Evolutionary conservation across 108 stramenopile species (phyloP), one percentile per base, ranked within the genome.

Genomic region (Cyclotella cryptica): DNA sequence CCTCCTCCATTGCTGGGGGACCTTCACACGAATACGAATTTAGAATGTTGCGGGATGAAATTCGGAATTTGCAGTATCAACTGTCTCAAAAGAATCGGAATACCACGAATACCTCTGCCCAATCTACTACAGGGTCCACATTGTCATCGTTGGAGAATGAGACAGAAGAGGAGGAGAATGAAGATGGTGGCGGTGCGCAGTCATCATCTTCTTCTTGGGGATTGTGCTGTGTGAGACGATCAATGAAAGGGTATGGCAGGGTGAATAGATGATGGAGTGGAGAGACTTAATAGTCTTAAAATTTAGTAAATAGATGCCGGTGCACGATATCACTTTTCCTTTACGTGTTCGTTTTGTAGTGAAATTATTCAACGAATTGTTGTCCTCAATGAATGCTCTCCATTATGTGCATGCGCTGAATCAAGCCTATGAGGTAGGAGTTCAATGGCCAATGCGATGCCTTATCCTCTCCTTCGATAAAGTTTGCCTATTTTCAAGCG

Each of bases 71-170:
- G 55, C 55, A 61, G 15, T 61, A 61, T 61, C 60, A 61, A 21
- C 24, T 57, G 60, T 13, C 11, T 13, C 29, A 61, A n/a, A 35
- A 35, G 35, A 35, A 35, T 2, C 2, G 4, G 35, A 35, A 35
- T 35, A 6, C n/a, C n/a, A n/a, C 35, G 35, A 61, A 61, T 30
- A 39, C 14, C 12, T 61, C 60, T 1, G 35, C 60, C 0, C 60
- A 61, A 30, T 39, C 30, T 61, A 61, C 60, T 61, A 61, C 60
- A 0, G 30, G 60, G 12, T 61, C 60, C 1, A 61, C 60, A 3
- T 61, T 61, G 60, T 39, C 30, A 1, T 39, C 30, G 29, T 61
- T 61, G 60, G 60, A 39, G 60, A 61, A 61, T 61, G 60, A 39
- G 12, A 29, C 35, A 10, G 60, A 61, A 39, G 60, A n/a, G 3